These are phyloP conservation scores for Gnomoniopsis smithogilvyi DNA, from an alignment of 2,329 filamentous ascomycete genomes.

Conservation along the genomic window DNA sequence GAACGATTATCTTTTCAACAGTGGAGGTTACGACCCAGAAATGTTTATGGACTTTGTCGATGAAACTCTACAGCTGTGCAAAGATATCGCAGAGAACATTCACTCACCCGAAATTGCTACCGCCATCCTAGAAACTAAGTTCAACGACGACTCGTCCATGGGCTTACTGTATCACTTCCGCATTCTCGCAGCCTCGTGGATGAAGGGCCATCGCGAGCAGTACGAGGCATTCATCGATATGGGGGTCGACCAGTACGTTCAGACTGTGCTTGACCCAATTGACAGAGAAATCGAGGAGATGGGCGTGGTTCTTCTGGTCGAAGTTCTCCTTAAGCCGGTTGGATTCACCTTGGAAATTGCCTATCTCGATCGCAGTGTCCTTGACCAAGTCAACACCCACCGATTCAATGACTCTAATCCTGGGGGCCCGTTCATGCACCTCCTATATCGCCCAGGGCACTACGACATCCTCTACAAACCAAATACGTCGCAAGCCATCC, in stretches of 20 bases:
- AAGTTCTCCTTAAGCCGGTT: constrained; percentile 75
- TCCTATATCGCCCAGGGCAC: constrained; percentile 72
- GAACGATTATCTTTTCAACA: constrained; percentile 64
- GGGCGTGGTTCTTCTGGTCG: constrained; percentile 73
- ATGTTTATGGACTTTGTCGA: constrained; percentile 83
- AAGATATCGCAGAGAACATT: constrained; percentile 58
- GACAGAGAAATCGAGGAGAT: constrained; percentile 87
- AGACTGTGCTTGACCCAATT: constrained; percentile 67
- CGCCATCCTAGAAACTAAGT: constrained; percentile 55
- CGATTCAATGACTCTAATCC: constrained; percentile 53
- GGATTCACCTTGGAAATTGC: constrained; percentile 81
- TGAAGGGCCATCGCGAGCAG: constrained; percentile 68
- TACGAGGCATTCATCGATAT: constrained; percentile 69
- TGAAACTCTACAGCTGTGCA: constrained; percentile 67
- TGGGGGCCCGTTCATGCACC: constrained; percentile 51
- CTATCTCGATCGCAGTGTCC: constrained; percentile 84
- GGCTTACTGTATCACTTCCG: constrained; percentile 84
- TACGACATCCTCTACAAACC: constrained; percentile 83
- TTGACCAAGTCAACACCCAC: constrained; percentile 71
- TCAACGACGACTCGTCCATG: constrained; percentile 69
- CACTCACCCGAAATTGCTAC: constrained; percentile 56
- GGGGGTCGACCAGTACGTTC: constrained; percentile 65
- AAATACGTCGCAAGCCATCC: constrained; percentile 32
- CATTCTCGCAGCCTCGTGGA: constrained; percentile 78
- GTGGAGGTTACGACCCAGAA: constrained; percentile 68